phyloP scores from a whole-genome alignment of 2,329 filamentous ascomycete species.

The Fusarium oligoseptatum region DNA sequence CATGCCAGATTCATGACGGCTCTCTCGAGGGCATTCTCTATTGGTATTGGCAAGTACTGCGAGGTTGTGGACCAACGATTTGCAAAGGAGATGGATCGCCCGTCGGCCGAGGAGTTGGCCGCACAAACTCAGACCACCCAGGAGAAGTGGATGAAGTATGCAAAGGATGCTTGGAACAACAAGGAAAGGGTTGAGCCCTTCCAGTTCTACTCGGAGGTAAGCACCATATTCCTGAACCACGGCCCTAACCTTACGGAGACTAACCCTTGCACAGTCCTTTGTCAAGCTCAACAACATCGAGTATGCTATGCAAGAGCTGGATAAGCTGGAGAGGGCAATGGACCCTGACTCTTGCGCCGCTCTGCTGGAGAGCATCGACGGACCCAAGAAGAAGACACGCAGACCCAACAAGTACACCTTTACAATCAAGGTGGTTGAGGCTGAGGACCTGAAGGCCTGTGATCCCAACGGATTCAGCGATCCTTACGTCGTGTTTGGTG shows the following conservation, averaged over 20 bases:
- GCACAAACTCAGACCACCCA: constrained; percentile 83
- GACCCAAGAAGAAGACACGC: constrained; percentile 73
- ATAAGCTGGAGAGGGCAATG: constrained; percentile 89
- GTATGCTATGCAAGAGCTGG: constrained; percentile 91
- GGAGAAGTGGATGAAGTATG: constrained; percentile 92
- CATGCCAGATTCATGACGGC: constrained; percentile 98
- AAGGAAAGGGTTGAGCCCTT: constrained; percentile 97
- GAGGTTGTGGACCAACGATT: constrained; percentile 91
- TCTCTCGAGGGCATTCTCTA: constrained; percentile 85
- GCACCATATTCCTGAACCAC: constrained; percentile 32
- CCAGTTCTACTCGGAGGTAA: constrained; percentile 92
- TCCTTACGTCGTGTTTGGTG: constrained; percentile 95
- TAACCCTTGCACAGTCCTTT: constrained; percentile 75
- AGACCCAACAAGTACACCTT: constrained; percentile 93
- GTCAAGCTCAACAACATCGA: constrained; percentile 99
- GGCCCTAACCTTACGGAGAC: constrained; percentile 23
- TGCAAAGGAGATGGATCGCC: constrained; percentile 90
- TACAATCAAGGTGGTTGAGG: constrained; percentile 98
- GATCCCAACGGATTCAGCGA: constrained; percentile 95
- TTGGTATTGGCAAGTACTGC: constrained; percentile 88
- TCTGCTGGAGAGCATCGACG: constrained; percentile 80
- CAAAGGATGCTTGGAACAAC: constrained; percentile 91
- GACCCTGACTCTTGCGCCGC: constrained; percentile 92
- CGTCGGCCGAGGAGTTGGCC: constrained; percentile 88
- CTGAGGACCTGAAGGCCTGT: constrained; percentile 97